Evolutionary conservation across 371 early-diverging fungal genomes (phyloP).

Genomic region (Saksenaea oblongispora): DNA sequence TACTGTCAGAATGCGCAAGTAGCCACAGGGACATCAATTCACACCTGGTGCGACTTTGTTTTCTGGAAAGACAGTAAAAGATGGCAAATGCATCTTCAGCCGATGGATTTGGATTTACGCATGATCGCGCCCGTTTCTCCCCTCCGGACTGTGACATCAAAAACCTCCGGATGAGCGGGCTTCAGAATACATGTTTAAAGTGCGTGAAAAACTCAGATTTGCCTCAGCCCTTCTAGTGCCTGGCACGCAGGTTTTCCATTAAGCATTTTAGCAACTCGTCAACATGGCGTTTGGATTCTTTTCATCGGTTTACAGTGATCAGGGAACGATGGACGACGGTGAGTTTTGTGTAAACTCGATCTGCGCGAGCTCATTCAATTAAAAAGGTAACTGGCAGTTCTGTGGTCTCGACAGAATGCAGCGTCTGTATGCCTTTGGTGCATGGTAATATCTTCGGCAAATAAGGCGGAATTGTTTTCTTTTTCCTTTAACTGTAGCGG

Average conservation of each 20-base stretch:
- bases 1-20: too few species aligned
- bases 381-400: slow-evolving; percentile 47
- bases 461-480: background rate
- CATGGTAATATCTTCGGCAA: slow-evolving; percentile 46
- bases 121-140: too few species aligned
- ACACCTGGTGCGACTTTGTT: too few species aligned
- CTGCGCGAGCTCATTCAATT: background rate
- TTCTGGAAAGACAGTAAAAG: too few species aligned
- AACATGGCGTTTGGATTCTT: slow-evolving; percentile 51
- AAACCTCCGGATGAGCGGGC: too few species aligned
- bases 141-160: too few species aligned
- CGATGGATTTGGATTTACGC: too few species aligned
- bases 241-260: background rate
- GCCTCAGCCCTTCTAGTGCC: background rate
- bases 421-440: slow-evolving; percentile 89
- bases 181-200: too few species aligned
- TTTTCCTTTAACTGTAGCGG: slow-evolving; percentile 5
- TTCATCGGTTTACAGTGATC: slow-evolving; percentile 41
- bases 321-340: slow-evolving; percentile 54
- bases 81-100: too few species aligned
- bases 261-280: background rate
- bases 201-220: background rate
- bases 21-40: too few species aligned
- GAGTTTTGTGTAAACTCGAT: slow-evolving; percentile 2
- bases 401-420: slow-evolving; percentile 75